Percentiles rank a stretch among this genome's conserved stretches.
phyloP scores from a whole-genome alignment of 805 yeast genomes.

The Starmera dryadoides region DNA sequence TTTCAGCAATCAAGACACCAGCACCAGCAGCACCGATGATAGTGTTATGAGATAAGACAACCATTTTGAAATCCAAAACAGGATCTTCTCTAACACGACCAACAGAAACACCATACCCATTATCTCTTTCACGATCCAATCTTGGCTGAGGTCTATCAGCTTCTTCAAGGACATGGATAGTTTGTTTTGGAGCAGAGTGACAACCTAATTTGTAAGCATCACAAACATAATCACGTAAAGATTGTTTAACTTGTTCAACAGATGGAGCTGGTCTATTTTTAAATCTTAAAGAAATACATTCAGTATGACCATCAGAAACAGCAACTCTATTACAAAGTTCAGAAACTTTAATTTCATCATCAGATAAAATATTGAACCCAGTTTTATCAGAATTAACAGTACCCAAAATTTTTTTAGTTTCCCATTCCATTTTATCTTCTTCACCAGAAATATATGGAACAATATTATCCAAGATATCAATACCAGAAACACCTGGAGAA shows the following conservation, averaged over 20 bases:
- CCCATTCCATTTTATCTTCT: conserved; percentile 98
- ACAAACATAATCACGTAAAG: conserved; percentile 66
- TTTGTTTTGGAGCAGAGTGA: conserved; percentile 86
- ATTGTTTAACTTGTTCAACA: conserved; percentile 67
- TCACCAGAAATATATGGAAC: conserved; percentile 95
- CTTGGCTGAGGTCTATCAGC: conserved; percentile 96
- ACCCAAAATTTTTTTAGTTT: conserved; percentile 92
- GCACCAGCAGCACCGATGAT: conserved; percentile 99
- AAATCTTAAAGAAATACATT: conserved; percentile 83
- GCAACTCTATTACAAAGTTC: conserved; percentile 98
- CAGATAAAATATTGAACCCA: conserved; percentile 51
- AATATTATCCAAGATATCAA: conserved; percentile 89
- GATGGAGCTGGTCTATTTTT: conserved; percentile 80
- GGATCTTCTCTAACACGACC: conserved; percentile 94
- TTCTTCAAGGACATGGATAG: conserved; percentile 89
- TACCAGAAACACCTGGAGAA: conserved; percentile 95
- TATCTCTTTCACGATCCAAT: conserved; percentile 91
- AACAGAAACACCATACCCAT: conserved; percentile 89
- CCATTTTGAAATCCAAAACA: conserved; percentile 91
- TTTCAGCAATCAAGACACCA: conserved; percentile 92
- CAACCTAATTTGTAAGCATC: conserved; percentile 79
- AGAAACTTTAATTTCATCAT: conserved; percentile 73
- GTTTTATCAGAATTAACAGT: conserved; percentile 39
- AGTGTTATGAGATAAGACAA: conserved; percentile 95
- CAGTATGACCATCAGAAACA: conserved; percentile 97